Conservation (phyloP, 352 stramenopile genomes). For the Pythium biforme region DNA sequence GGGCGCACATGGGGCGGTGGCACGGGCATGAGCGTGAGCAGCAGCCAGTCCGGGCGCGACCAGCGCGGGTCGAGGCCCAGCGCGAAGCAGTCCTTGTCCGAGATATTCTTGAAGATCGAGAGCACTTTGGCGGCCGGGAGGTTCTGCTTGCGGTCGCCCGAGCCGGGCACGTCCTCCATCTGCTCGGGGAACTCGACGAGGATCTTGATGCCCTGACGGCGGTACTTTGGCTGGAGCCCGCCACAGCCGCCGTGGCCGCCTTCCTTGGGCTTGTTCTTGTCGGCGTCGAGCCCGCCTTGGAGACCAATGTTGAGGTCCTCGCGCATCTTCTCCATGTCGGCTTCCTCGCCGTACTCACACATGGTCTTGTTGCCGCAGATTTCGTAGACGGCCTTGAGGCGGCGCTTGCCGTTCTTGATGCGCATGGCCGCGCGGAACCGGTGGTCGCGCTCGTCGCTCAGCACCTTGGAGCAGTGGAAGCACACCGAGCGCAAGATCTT, state of each 20-base stretch:
- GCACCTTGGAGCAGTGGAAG: slow-evolving; percentile 96
- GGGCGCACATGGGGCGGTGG: slow-evolving; percentile 97
- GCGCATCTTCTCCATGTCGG: slow-evolving; percentile 88
- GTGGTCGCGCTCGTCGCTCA: slow-evolving; percentile 90
- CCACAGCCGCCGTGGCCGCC: slow-evolving; percentile 79
- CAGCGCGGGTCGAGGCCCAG: slow-evolving; percentile 95
- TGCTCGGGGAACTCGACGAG: slow-evolving; percentile 95
- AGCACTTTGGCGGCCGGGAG: slow-evolving; percentile 93
- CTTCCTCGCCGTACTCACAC: slow-evolving; percentile 82
- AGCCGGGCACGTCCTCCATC: slow-evolving; percentile 92
- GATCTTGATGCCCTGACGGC: slow-evolving; percentile 94
- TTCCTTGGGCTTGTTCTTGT: slow-evolving; percentile 83
- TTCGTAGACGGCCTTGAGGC: slow-evolving; percentile 94
- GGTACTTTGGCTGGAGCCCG: slow-evolving; percentile 94
- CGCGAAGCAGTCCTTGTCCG: slow-evolving; percentile 93
- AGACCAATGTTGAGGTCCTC: slow-evolving; percentile 86
- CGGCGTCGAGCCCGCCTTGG: slow-evolving; percentile 66
- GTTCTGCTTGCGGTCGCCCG: slow-evolving; percentile 96
- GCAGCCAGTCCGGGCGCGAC: slow-evolving; percentile 96
- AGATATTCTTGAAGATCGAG: slow-evolving; percentile 98
- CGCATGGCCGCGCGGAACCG: slow-evolving; percentile 80
- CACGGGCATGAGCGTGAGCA: slow-evolving; percentile 98
- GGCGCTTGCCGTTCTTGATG: slow-evolving; percentile 88
- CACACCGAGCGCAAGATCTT: slow-evolving; percentile 95
- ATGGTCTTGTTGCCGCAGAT: slow-evolving; percentile 91